These are phyloP conservation scores for Fusarium xylarioides DNA, from an alignment of 2,329 filamentous ascomycete genomes.

Conservation along the genomic window DNA sequence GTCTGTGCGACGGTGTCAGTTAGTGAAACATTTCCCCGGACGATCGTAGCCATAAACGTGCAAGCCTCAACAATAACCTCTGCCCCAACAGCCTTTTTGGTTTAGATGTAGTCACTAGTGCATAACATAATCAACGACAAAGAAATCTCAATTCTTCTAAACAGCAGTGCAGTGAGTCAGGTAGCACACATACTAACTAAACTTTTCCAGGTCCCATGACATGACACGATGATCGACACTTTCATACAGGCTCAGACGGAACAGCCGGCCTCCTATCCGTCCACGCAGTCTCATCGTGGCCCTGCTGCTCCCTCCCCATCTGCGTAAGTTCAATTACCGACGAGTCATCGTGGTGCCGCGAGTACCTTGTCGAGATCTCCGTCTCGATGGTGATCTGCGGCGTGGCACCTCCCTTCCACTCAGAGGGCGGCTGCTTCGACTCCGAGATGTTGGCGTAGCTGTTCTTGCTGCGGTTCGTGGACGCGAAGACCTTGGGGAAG, in stretches of 20 bases:
- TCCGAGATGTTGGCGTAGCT: conserved; percentile 26
- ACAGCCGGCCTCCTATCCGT: neutral
- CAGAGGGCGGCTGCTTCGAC: neutral
- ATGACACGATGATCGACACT: neutral
- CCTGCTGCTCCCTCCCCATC: neutral
- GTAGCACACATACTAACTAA: neutral
- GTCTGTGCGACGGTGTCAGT: neutral
- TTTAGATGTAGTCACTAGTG: neutral
- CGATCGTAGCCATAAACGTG: neutral
- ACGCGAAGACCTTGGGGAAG: conserved; percentile 29
- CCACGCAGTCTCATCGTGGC: neutral
- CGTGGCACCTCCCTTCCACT: neutral
- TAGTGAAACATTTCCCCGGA: neutral
- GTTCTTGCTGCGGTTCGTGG: conserved; percentile 12
- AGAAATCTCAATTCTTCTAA: neutral
- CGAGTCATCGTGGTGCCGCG: neutral
- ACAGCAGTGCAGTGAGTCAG: neutral
- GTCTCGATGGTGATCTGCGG: neutral
- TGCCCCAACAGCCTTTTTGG: neutral
- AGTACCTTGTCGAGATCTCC: neutral
- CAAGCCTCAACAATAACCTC: neutral
- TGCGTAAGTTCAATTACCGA: conserved; percentile 8
- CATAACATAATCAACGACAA: neutral
- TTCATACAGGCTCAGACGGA: conserved; percentile 5
- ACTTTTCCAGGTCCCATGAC: neutral